Evolutionary conservation across 225 moss, liverwort and hornwort genomes (phyloP).

Genomic region (Asterella californica): DNA sequence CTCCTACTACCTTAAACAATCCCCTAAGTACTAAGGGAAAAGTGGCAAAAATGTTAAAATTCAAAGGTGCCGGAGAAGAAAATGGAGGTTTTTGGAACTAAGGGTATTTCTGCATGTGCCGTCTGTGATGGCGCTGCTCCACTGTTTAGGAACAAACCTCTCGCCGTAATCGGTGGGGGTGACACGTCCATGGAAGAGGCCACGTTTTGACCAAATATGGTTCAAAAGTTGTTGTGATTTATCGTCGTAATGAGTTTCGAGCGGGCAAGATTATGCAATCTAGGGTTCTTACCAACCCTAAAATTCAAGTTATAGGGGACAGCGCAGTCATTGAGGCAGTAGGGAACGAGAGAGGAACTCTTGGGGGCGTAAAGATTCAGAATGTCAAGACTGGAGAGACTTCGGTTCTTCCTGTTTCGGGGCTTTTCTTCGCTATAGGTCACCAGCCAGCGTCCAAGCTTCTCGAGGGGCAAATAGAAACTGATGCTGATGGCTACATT

Average conservation of each 20-base stretch:
- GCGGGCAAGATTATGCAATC: conserved; percentile 99
- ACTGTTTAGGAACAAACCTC: conserved; percentile 76
- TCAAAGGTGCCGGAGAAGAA: conserved; percentile 74
- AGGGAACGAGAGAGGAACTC: conserved; percentile 55
- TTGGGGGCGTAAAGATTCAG: conserved; percentile 65
- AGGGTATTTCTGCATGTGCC: conserved; percentile 89
- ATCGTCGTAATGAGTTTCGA: conserved; percentile 72
- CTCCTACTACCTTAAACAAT: no score
- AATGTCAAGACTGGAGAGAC: conserved; percentile 54
- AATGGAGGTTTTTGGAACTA: conserved; percentile 80
- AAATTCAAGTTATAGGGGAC: conserved; percentile 81
- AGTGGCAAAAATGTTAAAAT: conserved; percentile 77
- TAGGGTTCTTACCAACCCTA: conserved; percentile 64
- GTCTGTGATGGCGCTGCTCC: conserved; percentile 98
- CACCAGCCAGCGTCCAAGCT: conserved; percentile 94
- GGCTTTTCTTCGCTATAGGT: conserved; percentile 92
- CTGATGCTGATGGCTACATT: conserved; percentile 78
- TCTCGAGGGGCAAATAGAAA: conserved; percentile 63
- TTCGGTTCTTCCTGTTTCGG: conserved; percentile 51
- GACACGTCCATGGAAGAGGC: conserved; percentile 99
- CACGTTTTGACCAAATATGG: conserved; percentile 88
- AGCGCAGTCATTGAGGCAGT: conserved; percentile 71
- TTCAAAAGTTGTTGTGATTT: conserved; percentile 79
- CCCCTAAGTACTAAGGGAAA: no score
- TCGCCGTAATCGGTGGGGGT: conserved; percentile 93